These are phyloP conservation scores for Bryoglossum gracile DNA, from an alignment of 495 filamentous ascomycete genomes.

Conservation along the genomic window DNA sequence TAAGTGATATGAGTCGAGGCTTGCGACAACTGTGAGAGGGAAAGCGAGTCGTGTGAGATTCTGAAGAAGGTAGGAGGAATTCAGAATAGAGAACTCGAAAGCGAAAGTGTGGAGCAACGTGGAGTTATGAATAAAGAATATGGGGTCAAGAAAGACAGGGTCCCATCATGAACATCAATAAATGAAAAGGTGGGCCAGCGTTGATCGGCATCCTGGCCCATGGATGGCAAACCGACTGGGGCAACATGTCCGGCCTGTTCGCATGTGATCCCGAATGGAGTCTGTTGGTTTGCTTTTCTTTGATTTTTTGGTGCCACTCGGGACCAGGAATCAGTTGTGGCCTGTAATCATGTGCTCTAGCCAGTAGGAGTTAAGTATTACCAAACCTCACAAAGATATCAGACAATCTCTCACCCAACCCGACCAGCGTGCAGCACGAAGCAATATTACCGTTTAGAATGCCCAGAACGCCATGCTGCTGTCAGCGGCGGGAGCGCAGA, in stretches of 20 bases:
- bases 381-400: too few species aligned
- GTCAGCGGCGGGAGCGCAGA: too few species aligned
- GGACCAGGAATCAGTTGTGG: background rate
- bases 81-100: background rate
- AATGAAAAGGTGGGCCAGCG: background rate
- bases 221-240: constrained; percentile 17
- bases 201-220: background rate
- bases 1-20: too few species aligned
- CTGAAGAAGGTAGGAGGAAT: background rate
- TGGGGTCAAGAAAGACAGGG: constrained; percentile 4
- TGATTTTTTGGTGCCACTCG: background rate
- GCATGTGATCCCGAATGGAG: constrained; percentile 5
- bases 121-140: constrained; percentile 15
- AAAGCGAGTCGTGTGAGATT: too few species aligned
- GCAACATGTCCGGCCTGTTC: constrained; percentile 12
- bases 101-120: constrained; percentile 12
- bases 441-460: too few species aligned
- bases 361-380: too few species aligned
- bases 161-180: background rate
- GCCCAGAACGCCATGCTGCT: too few species aligned
- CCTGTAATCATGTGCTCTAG: too few species aligned
- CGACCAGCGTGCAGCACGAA: too few species aligned
- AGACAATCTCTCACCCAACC: too few species aligned
- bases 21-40: too few species aligned
- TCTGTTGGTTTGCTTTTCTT: background rate